phyloP scores from a whole-genome alignment of 768 basidiomycete genomes.

The Tricholoma hemisulphureum region DNA sequence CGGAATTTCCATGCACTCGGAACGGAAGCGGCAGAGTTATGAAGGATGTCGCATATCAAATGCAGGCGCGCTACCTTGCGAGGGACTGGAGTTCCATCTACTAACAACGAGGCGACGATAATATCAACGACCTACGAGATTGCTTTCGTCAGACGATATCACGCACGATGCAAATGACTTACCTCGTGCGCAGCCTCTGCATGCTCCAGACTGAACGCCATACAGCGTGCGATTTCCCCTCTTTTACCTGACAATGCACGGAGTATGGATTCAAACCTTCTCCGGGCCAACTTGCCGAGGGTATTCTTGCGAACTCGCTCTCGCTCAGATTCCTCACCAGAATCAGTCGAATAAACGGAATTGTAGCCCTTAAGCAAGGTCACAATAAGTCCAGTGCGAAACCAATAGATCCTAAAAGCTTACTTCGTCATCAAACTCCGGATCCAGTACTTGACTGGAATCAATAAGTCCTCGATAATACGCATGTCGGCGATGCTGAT shows the following conservation, averaged over 20 bases:
- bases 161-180: constrained; percentile 9
- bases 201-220: constrained; percentile 96
- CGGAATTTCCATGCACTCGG: constrained; percentile 98
- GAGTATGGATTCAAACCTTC: constrained; percentile 88
- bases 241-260: constrained; percentile 81
- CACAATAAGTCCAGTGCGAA: constrained; percentile 4
- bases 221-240: constrained; percentile 89
- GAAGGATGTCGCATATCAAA: constrained; percentile 95
- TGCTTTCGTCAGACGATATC: neutral
- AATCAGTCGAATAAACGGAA: constrained; percentile 88
- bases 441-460: constrained; percentile 49
- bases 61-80: constrained; percentile 94
- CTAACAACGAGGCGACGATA: constrained; percentile 82
- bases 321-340: constrained; percentile 89
- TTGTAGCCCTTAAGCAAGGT: constrained; percentile 65
- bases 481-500: constrained; percentile 67
- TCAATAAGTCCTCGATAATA: constrained; percentile 71
- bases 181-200: constrained; percentile 96
- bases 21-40: constrained; percentile 91
- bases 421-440: constrained; percentile 83
- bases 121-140: constrained; percentile 76
- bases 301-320: constrained; percentile 76
- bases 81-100: constrained; percentile 95
- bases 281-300: constrained; percentile 76
- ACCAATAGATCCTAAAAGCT: constrained; percentile 6